Conservation (phyloP, 2,329 filamentous ascomycete genomes). For the Lasiodiplodia citricola region DNA sequence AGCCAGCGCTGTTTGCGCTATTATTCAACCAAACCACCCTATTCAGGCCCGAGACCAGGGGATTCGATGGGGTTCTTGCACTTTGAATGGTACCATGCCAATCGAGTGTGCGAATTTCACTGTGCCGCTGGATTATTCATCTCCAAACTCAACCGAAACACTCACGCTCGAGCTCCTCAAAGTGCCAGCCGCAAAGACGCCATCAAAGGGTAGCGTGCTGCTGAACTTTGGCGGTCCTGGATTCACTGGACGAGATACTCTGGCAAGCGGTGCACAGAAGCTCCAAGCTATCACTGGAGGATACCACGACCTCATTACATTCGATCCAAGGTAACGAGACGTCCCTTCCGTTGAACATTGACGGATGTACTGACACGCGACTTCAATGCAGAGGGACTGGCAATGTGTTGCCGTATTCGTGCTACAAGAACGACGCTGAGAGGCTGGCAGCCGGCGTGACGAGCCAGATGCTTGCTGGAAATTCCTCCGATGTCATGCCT, state of each 20-base stretch:
- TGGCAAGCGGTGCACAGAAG: constrained; percentile 10
- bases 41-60: not conserved
- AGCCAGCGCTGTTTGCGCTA: not conserved
- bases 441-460: not conserved
- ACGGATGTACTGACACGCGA: not conserved
- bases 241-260: constrained; percentile 19
- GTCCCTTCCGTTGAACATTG: not conserved
- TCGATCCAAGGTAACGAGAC: not conserved
- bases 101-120: not conserved
- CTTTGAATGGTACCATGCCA: not conserved
- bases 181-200: constrained; percentile 29
- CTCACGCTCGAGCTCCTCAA: constrained; percentile 30
- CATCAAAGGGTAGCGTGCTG: constrained; percentile 30
- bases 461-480: not conserved
- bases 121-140: constrained; percentile 2
- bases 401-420: constrained; percentile 29
- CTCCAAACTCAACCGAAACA: constrained; percentile 7
- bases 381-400: not conserved
- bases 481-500: constrained; percentile 28
- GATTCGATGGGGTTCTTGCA: not conserved
- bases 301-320: constrained; percentile 29
- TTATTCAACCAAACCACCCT: not conserved
- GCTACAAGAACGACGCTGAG: constrained; percentile 23
- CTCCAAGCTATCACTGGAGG: constrained; percentile 25
- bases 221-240: constrained; percentile 35